phyloP scores from a whole-genome alignment of 208 protist genomes.

The Naegleria fowleri region DNA sequence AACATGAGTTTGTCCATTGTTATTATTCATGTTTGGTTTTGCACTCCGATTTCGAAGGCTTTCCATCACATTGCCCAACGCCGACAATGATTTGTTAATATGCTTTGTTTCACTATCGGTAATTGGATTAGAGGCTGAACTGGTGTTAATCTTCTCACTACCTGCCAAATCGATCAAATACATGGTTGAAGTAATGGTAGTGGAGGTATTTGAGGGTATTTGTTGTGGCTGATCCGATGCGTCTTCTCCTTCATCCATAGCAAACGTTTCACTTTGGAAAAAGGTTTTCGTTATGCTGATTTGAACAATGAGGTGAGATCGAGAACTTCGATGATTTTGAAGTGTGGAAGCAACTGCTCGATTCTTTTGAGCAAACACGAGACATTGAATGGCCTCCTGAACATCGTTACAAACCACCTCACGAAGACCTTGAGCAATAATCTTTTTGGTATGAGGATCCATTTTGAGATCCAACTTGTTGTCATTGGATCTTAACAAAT shows the following conservation, averaged over 20 bases:
- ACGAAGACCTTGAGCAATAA: neutral
- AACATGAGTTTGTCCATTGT: conserved; percentile 50
- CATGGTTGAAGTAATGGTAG: neutral
- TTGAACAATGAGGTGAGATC: conserved; percentile 37
- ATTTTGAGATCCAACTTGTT: conserved; percentile 31
- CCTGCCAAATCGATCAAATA: conserved; percentile 27
- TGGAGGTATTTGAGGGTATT: no score
- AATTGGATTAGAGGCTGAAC: neutral
- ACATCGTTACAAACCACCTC: neutral
- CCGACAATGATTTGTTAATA: conserved; percentile 13
- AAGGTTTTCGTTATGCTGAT: neutral
- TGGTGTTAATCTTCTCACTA: neutral
- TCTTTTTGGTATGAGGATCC: neutral
- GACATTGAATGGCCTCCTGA: neutral
- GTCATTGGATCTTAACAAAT: neutral
- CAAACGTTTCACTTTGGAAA: neutral
- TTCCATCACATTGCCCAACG: conserved; percentile 7
- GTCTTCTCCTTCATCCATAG: neutral
- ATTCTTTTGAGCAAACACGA: conserved; percentile 11
- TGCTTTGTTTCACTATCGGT: conserved; percentile 46
- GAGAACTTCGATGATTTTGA: conserved; percentile 30
- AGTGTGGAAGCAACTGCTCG: conserved; percentile 21
- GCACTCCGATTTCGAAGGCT: conserved; percentile 56
- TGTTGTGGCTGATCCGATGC: neutral
- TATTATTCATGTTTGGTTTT: conserved; percentile 3